These are phyloP conservation scores for Hygrophila difformis DNA, from an alignment of 257 asterid genomes.

Conservation along the genomic window DNA sequence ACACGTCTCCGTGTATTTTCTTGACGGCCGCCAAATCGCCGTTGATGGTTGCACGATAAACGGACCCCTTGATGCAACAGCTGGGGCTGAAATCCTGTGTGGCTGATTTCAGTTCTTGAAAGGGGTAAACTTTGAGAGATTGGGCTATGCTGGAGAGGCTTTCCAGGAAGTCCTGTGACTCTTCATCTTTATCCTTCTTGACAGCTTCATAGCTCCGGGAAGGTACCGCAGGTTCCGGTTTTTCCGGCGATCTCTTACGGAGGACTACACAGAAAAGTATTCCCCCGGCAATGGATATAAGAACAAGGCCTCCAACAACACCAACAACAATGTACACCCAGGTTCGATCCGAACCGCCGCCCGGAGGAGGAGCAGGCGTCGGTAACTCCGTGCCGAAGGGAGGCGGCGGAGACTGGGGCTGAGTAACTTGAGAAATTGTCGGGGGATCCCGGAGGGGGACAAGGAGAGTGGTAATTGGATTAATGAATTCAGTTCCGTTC, in stretches of 20 bases:
- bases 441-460: conserved; percentile 68
- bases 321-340: conserved; percentile 63
- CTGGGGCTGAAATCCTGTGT: conserved; percentile 54
- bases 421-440: conserved; percentile 26
- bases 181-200: conserved; percentile 23
- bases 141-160: conserved; percentile 61
- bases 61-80: conserved; percentile 53
- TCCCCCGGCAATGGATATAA: conserved; percentile 15
- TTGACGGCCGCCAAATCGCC: conserved; percentile 89
- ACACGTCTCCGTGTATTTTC: conserved; percentile 77
- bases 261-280: conserved; percentile 20
- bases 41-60: conserved; percentile 61
- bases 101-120: conserved; percentile 47
- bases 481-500: conserved; percentile 22
- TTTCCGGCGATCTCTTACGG: conserved; percentile 20
- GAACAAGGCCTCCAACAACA: conserved; percentile 38
- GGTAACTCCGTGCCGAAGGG: conserved; percentile 14
- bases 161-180: conserved; percentile 37
- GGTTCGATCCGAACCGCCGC: conserved; percentile 34
- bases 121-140: conserved; percentile 57
- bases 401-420: conserved; percentile 55
- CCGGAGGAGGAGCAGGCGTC: conserved; percentile 20
- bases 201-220: conserved; percentile 30
- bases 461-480: conserved; percentile 57
- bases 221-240: conserved; percentile 20